phyloP scores from a whole-genome alignment of 176 grass and related monocot genomes.

The Oryza punctata region DNA sequence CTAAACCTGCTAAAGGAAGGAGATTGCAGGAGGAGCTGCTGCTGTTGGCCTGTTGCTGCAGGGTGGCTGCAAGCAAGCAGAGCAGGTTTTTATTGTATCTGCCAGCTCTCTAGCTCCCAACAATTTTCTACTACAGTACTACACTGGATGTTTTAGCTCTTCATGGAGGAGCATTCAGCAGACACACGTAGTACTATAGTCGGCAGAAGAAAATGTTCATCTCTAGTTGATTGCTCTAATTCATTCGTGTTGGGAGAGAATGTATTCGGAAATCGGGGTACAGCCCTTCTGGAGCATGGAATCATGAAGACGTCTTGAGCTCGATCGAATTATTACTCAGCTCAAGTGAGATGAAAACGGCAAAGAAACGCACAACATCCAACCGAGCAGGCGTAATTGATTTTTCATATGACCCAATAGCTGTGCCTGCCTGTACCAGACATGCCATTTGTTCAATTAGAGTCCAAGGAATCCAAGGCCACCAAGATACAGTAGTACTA shows the following conservation, averaged over 20 bases:
- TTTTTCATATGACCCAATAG: not conserved
- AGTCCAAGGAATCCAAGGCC: constrained; percentile 36
- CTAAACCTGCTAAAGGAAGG: constrained; percentile 27
- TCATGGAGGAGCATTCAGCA: not conserved
- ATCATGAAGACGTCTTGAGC: not conserved
- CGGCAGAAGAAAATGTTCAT: not conserved
- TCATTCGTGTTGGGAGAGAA: not conserved
- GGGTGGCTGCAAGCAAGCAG: not conserved
- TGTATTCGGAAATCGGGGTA: too few species aligned
- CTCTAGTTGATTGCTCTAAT: not conserved
- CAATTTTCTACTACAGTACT: not conserved
- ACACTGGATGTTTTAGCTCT: too few species aligned
- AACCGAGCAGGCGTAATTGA: constrained; percentile 12
- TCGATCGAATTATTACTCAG: not conserved
- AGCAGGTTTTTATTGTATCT: not conserved
- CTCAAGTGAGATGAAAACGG: not conserved
- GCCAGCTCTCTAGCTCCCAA: not conserved
- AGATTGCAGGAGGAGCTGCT: constrained; percentile 21
- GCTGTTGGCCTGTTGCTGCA: not conserved
- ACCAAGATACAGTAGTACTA: not conserved
- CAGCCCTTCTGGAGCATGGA: not conserved
- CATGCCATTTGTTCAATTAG: constrained; percentile 34
- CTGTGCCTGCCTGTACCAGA: constrained; percentile 23
- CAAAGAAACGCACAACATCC: not conserved
- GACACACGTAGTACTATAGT: not conserved